These are phyloP conservation scores for Yamadazyma sp. DNA, from an alignment of 805 yeast species.

Conservation along the genomic window DNA sequence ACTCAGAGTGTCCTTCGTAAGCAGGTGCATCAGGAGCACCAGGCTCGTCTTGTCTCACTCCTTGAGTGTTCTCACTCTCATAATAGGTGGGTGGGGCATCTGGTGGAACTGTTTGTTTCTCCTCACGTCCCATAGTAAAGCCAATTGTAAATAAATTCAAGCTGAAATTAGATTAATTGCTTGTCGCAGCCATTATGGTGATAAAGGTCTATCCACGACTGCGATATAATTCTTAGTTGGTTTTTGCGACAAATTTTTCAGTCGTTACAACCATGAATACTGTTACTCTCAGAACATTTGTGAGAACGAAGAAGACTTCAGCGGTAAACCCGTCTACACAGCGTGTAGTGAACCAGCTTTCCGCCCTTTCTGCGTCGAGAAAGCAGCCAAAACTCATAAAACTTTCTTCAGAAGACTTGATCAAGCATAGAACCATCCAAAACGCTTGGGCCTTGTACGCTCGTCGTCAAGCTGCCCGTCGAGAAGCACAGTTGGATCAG, in stretches of 20 bases:
- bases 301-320: constrained; percentile 32
- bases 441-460: constrained; percentile 77
- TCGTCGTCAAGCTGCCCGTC: constrained; percentile 47
- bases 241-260: constrained; percentile 1
- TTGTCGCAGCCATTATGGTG: constrained; percentile 1
- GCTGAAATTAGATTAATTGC: no score
- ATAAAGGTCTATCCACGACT: background rate
- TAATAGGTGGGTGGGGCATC: constrained; percentile 17
- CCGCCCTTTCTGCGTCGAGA: constrained; percentile 82
- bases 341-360: constrained; percentile 55
- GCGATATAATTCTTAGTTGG: background rate
- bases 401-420: constrained; percentile 73
- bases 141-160: no score
- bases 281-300: constrained; percentile 9
- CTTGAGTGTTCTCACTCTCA: constrained; percentile 7
- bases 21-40: background rate
- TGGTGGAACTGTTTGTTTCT: constrained; percentile 3
- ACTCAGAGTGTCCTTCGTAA: constrained; percentile 2
- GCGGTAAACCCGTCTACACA: constrained; percentile 39
- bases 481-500: constrained; percentile 41
- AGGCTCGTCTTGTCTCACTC: background rate
- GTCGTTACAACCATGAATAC: constrained; percentile 2
- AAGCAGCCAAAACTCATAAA: constrained; percentile 84
- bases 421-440: constrained; percentile 79
- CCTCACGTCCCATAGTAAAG: constrained; percentile 1